A percentile compares a stretch with the other conserved stretches of the same genome.
Evolutionary conservation across 2,329 filamentous ascomycete species (phyloP).

Genomic region (Elsinoe fawcettii): DNA sequence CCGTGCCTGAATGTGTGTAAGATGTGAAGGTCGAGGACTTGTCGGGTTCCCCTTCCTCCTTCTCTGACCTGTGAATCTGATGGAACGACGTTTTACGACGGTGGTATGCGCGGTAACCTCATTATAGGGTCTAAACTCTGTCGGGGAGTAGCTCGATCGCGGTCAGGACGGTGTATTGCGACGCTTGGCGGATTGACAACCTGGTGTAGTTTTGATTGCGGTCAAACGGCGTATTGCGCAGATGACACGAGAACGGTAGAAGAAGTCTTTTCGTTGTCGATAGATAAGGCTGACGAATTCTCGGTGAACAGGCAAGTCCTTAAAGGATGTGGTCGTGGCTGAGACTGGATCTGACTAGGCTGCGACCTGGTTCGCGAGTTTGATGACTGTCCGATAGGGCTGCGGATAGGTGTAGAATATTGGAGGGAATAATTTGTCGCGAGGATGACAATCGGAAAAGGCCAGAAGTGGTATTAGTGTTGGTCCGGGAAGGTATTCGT

Average conservation of each 20-base stretch:
- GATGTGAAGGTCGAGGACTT: conserved; percentile 2
- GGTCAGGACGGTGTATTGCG: background rate
- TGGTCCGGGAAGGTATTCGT: background rate
- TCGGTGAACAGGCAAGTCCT: background rate
- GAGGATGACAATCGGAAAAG: background rate
- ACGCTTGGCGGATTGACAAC: background rate
- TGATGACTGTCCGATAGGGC: background rate
- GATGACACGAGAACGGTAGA: conserved; percentile 4
- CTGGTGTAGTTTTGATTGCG: conserved; percentile 7
- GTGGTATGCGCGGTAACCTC: conserved; percentile 9
- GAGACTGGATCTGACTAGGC: conserved; percentile 11
- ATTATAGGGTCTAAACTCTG: conserved; percentile 13
- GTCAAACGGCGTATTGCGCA: conserved; percentile 10
- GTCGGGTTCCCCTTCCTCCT: conserved; percentile 2
- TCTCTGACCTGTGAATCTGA: background rate
- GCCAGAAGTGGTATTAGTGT: background rate
- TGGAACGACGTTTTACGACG: conserved; percentile 11
- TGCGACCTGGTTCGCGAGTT: conserved; percentile 5
- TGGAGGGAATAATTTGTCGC: background rate
- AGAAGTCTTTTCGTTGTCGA: background rate
- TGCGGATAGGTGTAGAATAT: background rate
- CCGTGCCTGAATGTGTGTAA: background rate
- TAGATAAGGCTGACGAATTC: background rate
- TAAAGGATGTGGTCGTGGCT: conserved; percentile 9
- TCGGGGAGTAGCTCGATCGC: background rate